Conservation (phyloP, 2,329 filamentous ascomycete genomes). For the Sporothrix mexicana region DNA sequence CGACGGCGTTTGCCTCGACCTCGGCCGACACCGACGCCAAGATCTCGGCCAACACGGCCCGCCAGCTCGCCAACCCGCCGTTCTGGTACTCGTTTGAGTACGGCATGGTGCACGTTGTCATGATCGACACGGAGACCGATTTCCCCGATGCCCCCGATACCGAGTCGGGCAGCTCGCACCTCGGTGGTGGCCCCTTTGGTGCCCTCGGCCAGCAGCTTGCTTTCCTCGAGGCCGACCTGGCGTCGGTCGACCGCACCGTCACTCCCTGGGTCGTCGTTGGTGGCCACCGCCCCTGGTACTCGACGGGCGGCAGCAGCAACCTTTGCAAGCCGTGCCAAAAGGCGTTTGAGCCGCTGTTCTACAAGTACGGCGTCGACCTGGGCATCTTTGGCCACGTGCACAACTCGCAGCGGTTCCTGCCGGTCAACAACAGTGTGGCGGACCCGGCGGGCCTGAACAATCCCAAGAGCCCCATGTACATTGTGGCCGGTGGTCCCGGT, state of each 20-base stretch:
- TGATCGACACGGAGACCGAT: constrained; percentile 65
- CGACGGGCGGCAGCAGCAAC: constrained; percentile 43
- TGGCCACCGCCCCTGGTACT: constrained; percentile 57
- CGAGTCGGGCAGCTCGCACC: constrained; percentile 42
- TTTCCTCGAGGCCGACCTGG: constrained; percentile 61
- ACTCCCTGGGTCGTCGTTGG: constrained; percentile 59
- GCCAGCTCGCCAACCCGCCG: constrained; percentile 54
- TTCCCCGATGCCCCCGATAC: constrained; percentile 56
- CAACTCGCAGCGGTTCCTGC: constrained; percentile 61
- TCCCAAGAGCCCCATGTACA: constrained; percentile 57
- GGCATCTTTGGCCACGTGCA: constrained; percentile 64
- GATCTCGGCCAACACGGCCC: constrained; percentile 53
- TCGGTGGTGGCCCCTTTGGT: constrained; percentile 59
- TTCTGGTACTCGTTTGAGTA: constrained; percentile 68
- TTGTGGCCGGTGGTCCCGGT: constrained; percentile 60
- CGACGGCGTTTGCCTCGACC: constrained; percentile 56
- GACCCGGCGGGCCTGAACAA: constrained; percentile 49
- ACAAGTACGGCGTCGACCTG: constrained; percentile 63
- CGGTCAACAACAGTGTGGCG: constrained; percentile 45
- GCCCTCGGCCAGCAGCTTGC: constrained; percentile 55
- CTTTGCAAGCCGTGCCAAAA: constrained; percentile 54
- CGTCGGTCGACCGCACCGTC: constrained; percentile 59
- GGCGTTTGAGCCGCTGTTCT: constrained; percentile 60
- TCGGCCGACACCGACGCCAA: constrained; percentile 52
- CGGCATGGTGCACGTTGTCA: constrained; percentile 60